Percentiles rank a stretch among this genome's conserved stretches.
These are phyloP conservation scores for Cryptosporidium ubiquitum DNA, from an alignment of 169 alveolate genomes.

Conservation along the genomic window DNA sequence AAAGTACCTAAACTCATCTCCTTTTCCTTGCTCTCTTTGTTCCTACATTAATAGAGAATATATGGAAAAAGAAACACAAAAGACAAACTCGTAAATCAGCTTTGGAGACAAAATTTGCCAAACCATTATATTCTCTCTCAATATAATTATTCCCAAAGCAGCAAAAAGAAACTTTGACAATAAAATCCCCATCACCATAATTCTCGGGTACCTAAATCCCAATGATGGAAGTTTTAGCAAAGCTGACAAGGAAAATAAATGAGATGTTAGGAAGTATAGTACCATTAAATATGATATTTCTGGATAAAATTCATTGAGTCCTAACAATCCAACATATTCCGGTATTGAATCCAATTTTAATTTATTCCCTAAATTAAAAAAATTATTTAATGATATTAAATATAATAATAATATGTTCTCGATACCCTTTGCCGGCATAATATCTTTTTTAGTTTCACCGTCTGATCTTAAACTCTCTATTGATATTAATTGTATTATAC, in stretches of 20 bases:
- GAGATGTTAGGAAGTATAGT: constrained; percentile 35
- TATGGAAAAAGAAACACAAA: background rate
- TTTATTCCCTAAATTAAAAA: constrained; percentile 50
- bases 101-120: constrained; percentile 58
- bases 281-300: constrained; percentile 4
- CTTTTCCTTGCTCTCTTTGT: background rate
- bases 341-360: constrained; percentile 29
- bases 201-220: constrained; percentile 10
- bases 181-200: background rate
- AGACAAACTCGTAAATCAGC: constrained; percentile 23
- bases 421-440: background rate
- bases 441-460: background rate
- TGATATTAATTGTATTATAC: constrained; percentile 22
- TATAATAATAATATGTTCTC: constrained; percentile 4
- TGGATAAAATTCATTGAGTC: constrained; percentile 5
- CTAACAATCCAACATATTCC: constrained; percentile 54
- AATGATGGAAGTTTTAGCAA: background rate
- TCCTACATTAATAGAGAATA: background rate
- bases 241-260: constrained; percentile 3
- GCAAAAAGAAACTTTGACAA: constrained; percentile 23
- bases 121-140: constrained; percentile 19
- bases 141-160: constrained; percentile 6
- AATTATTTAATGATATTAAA: constrained; percentile 7
- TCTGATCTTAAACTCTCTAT: constrained; percentile 8
- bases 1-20: too few species aligned